Percentiles rank a stretch among this genome's conserved stretches.
phyloP scores from a whole-genome alignment of 2,329 filamentous ascomycete species.

The Aaosphaeria arxii region DNA sequence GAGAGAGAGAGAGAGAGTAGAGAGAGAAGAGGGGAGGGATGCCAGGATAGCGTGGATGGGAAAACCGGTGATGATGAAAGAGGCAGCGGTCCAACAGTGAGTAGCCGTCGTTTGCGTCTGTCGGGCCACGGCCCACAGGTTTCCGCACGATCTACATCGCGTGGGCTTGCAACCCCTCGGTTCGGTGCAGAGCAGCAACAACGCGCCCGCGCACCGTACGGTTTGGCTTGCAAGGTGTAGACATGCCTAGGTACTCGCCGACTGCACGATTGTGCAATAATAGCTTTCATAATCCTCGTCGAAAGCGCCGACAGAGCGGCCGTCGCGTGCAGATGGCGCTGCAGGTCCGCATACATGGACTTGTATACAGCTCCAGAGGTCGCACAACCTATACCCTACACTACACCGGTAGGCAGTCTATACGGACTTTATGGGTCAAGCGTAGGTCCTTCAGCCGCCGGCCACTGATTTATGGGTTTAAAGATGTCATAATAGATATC shows the following conservation, averaged over 20 bases:
- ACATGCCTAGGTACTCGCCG: constrained; percentile 3
- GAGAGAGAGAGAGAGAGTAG: not conserved
- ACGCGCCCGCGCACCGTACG: not conserved
- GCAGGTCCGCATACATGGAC: constrained; percentile 9
- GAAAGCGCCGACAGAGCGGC: constrained; percentile 9
- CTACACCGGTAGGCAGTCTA: too few species aligned
- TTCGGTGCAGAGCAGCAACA: not conserved
- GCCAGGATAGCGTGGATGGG: not conserved
- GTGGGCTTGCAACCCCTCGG: constrained; percentile 6
- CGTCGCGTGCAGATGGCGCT: constrained; percentile 3
- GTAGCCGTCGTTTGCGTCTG: not conserved
- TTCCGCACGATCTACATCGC: constrained; percentile 14
- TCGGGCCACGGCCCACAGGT: constrained; percentile 3
- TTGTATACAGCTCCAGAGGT: too few species aligned
- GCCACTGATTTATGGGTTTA: constrained; percentile 19
- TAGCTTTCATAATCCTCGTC: constrained; percentile 10
- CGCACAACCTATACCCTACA: too few species aligned
- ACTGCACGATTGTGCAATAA: constrained; percentile 16
- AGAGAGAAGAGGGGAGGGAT: not conserved
- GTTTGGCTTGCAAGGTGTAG: not conserved
- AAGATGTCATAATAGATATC: constrained; percentile 29
- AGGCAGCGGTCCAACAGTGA: not conserved
- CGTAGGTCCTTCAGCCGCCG: constrained; percentile 10
- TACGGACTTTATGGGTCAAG: not conserved
- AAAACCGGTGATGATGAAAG: constrained; percentile 1